Percentiles rank a stretch among this genome's conserved stretches.
These are phyloP conservation scores for Haplosporangium gracile DNA, from an alignment of 192 early-diverging fungal species.

Conservation along the genomic window DNA sequence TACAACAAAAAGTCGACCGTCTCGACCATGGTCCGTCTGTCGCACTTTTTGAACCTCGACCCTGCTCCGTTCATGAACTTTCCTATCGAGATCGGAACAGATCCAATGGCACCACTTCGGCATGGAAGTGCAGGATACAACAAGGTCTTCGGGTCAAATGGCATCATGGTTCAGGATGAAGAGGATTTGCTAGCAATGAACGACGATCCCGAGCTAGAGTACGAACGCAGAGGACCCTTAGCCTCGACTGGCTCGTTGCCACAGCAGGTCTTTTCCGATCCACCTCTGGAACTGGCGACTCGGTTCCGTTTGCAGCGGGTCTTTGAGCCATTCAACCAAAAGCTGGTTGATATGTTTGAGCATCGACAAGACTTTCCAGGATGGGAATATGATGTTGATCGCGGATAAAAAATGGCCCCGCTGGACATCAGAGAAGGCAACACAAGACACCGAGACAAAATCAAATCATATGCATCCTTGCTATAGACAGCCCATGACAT, in stretches of 20 bases:
- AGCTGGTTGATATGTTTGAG: constrained; percentile 62
- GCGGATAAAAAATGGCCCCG: constrained; percentile 45
- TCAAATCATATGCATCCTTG: not conserved
- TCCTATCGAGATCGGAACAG: constrained; percentile 51
- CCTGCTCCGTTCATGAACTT: constrained; percentile 51
- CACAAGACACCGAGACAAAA: not conserved
- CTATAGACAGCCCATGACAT: not conserved
- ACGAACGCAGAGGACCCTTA: constrained; percentile 9
- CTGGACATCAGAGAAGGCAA: not conserved
- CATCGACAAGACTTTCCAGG: constrained; percentile 58
- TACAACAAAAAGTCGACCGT: constrained; percentile 50
- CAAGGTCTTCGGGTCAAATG: constrained; percentile 28
- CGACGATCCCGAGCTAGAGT: constrained; percentile 37
- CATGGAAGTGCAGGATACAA: constrained; percentile 41
- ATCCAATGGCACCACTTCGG: constrained; percentile 49
- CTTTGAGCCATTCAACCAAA: constrained; percentile 62
- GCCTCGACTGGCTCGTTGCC: constrained; percentile 9
- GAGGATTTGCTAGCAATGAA: constrained; percentile 21
- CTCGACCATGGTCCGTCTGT: constrained; percentile 50
- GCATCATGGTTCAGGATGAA: constrained; percentile 41
- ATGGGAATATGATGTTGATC: constrained; percentile 68
- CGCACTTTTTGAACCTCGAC: constrained; percentile 51
- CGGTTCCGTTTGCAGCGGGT: constrained; percentile 63
- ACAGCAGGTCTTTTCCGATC: constrained; percentile 27
- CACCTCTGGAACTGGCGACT: constrained; percentile 58